Conservation (phyloP, 345 rosid species). For the Alliaria petiolata region DNA sequence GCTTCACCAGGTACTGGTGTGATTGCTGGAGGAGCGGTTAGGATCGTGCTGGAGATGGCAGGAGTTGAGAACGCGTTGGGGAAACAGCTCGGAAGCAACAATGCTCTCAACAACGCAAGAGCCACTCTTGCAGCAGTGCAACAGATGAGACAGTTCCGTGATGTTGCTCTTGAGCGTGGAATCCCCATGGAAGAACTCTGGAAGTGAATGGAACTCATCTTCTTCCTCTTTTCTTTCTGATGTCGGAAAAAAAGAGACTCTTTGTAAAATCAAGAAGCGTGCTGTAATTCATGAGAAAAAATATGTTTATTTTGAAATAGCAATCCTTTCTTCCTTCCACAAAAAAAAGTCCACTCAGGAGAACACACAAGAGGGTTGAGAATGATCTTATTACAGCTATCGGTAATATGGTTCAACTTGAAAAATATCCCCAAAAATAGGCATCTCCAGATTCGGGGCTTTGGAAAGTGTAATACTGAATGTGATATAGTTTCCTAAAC, state of each 20-base stretch:
- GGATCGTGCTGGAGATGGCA: constrained; percentile 89
- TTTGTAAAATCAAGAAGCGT: constrained; percentile 19
- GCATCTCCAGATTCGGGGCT: background rate
- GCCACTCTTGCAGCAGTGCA: constrained; percentile 79
- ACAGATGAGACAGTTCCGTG: constrained; percentile 75
- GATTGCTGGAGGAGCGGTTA: constrained; percentile 90
- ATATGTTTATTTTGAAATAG: constrained; percentile 15
- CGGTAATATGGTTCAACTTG: background rate
- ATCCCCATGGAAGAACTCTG: constrained; percentile 92
- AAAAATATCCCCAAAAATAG: background rate
- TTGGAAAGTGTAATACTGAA: background rate
- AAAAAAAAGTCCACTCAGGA: background rate
- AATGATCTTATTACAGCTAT: background rate
- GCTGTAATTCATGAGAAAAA: constrained; percentile 14
- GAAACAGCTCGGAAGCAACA: constrained; percentile 74
- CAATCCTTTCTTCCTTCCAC: background rate
- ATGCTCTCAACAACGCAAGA: constrained; percentile 88
- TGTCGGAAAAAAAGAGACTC: constrained; percentile 1
- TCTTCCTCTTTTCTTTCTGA: background rate
- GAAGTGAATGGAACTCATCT: constrained; percentile 45
- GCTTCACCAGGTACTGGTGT: constrained; percentile 93
- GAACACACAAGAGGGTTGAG: background rate
- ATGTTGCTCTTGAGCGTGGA: constrained; percentile 85
- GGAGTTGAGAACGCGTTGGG: constrained; percentile 87
- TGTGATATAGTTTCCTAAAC: background rate